A percentile compares a stretch with the other conserved stretches of the same genome.
phyloP scores from a whole-genome alignment of 805 yeast genomes.

The Saccharomycodes ludwigii region DNA sequence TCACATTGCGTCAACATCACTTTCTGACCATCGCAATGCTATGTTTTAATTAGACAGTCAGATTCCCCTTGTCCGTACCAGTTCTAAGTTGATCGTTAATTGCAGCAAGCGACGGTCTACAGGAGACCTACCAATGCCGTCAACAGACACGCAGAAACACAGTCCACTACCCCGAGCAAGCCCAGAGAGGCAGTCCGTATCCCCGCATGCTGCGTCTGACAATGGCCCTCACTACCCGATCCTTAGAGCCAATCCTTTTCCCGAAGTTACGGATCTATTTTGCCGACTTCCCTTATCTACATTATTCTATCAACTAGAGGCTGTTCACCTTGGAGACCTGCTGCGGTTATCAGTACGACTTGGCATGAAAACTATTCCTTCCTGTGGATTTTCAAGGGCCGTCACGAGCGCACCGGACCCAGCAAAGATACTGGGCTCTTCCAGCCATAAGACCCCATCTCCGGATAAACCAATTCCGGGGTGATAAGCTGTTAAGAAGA shows the following conservation, averaged over 20 bases:
- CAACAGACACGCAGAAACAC: constrained; percentile 18
- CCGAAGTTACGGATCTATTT: constrained; percentile 32
- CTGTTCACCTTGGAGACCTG: constrained; percentile 35
- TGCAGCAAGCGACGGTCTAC: constrained; percentile 20
- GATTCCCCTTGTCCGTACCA: constrained; percentile 27
- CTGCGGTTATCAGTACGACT: constrained; percentile 34
- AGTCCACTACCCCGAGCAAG: constrained; percentile 17
- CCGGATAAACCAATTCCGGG: constrained; percentile 31
- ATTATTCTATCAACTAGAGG: constrained; percentile 33
- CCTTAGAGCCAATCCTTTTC: constrained; percentile 33
- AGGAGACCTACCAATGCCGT: constrained; percentile 19
- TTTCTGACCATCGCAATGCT: constrained; percentile 34
- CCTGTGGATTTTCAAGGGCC: constrained; percentile 31
- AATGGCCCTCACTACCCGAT: constrained; percentile 28
- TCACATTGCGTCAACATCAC: constrained; percentile 34
- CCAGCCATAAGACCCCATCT: constrained; percentile 29
- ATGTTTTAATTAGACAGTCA: constrained; percentile 34
- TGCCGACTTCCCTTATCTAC: constrained; percentile 34
- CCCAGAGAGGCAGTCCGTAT: constrained; percentile 17
- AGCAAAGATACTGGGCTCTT: constrained; percentile 27
- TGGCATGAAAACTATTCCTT: constrained; percentile 29
- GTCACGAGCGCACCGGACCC: constrained; percentile 30
- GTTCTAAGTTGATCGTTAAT: constrained; percentile 20
- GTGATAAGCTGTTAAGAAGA: constrained; percentile 30
- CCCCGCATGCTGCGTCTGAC: constrained; percentile 24